Evolutionary conservation across 176 grass and related monocot species (phyloP).

Genomic region (Triticum monococcum): DNA sequence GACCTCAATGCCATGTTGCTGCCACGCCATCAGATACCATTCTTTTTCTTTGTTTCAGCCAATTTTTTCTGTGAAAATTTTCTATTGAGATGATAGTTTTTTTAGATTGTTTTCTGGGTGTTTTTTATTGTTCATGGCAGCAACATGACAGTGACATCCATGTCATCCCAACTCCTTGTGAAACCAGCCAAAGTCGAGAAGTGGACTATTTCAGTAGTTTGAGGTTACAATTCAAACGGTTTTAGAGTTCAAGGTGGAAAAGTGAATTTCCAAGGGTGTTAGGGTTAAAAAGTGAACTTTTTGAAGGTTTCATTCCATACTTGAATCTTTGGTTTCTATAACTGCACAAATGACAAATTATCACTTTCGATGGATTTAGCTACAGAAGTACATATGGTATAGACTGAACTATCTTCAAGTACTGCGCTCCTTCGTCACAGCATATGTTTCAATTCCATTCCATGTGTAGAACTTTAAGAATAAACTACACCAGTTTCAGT

Average conservation of each 20-base stretch:
- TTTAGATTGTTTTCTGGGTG: not conserved
- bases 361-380: not conserved
- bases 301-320: not conserved
- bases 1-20: not conserved
- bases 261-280: not conserved
- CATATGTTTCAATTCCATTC: not conserved
- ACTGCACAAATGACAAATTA: not conserved
- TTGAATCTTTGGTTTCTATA: not conserved
- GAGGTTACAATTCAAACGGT: not conserved
- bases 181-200: not conserved
- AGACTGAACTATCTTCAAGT: not conserved
- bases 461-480: not conserved
- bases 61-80: not conserved
- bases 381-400: constrained; percentile 4
- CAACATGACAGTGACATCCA: not conserved
- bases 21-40: not conserved
- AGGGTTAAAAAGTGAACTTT: not conserved
- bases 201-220: not conserved
- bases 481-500: not conserved
- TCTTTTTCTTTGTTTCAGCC: not conserved
- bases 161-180: not conserved
- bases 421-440: not conserved
- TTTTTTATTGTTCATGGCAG: not conserved
- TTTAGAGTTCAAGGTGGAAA: not conserved
- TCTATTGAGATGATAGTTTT: not conserved